A percentile compares a stretch with the other conserved stretches of the same genome.
Evolutionary conservation across 148 eudicot genomes (phyloP).

Genomic region (Persicaria tinctoria): DNA sequence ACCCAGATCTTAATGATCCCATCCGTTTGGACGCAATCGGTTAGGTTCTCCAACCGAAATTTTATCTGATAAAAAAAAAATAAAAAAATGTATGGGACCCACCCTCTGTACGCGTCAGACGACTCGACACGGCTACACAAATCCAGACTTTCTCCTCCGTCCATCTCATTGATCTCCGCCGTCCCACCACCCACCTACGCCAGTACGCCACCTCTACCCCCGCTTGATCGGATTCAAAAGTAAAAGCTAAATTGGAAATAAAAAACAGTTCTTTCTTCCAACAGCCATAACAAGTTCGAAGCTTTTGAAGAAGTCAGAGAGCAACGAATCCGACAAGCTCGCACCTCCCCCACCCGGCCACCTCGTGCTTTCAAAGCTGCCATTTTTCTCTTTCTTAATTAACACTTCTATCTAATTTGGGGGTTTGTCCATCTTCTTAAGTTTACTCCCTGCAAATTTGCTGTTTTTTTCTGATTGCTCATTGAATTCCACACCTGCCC

Average conservation of each 20-base stretch:
- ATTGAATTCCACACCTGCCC: neutral
- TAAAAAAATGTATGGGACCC: neutral
- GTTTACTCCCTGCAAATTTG: neutral
- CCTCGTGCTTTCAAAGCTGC: neutral
- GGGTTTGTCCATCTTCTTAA: neutral
- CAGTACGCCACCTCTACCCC: neutral
- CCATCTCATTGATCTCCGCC: neutral
- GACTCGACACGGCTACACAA: neutral
- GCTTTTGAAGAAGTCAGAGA: neutral
- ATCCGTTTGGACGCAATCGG: too few relatives aligned
- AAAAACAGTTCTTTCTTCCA: neutral
- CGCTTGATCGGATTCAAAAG: neutral
- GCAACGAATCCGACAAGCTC: neutral
- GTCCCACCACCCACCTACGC: neutral
- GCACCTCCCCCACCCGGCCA: neutral
- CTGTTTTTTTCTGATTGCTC: neutral
- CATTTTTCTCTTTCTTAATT: neutral
- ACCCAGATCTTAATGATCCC: too few relatives aligned
- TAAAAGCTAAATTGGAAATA: neutral
- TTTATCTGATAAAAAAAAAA: too few relatives aligned
- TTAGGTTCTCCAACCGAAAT: too few relatives aligned
- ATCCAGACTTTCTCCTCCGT: neutral
- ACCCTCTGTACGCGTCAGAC: neutral
- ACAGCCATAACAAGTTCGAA: neutral
- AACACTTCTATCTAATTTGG: neutral